Conservation (phyloP, 768 basidiomycete species). For the Dioszegia crocea region DNA sequence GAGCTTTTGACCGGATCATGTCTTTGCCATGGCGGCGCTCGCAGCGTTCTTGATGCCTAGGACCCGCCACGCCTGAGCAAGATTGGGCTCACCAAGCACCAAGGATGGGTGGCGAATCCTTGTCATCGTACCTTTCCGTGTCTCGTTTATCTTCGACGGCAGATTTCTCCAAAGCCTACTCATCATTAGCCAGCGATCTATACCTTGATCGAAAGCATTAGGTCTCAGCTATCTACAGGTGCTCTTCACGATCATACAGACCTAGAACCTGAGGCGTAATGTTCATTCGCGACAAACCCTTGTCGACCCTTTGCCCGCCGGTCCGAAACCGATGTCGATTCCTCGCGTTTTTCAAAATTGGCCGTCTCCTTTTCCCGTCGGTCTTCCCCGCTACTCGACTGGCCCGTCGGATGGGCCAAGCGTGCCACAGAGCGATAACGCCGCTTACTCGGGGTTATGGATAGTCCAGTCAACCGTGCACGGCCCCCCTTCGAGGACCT, state of each 20-base stretch:
- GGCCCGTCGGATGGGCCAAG: neutral
- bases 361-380: constrained; percentile 1
- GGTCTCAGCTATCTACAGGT: too few relatives aligned
- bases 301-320: neutral
- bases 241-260: too few relatives aligned
- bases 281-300: neutral
- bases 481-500: neutral
- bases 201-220: neutral
- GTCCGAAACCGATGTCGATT: neutral
- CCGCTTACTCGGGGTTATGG: neutral
- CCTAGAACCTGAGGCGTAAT: too few relatives aligned
- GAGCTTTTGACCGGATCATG: too few relatives aligned
- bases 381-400: neutral
- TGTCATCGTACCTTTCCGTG: too few relatives aligned
- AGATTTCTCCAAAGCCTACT: too few relatives aligned
- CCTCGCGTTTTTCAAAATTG: neutral
- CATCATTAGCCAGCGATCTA: neutral
- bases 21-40: too few relatives aligned
- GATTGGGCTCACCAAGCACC: too few relatives aligned
- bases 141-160: too few relatives aligned
- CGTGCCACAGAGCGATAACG: neutral
- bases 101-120: neutral
- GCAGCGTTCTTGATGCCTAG: too few relatives aligned
- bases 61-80: too few relatives aligned
- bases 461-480: neutral